Conservation (phyloP, 192 early-diverging fungal genomes). For the Coemansia sp. region DNA sequence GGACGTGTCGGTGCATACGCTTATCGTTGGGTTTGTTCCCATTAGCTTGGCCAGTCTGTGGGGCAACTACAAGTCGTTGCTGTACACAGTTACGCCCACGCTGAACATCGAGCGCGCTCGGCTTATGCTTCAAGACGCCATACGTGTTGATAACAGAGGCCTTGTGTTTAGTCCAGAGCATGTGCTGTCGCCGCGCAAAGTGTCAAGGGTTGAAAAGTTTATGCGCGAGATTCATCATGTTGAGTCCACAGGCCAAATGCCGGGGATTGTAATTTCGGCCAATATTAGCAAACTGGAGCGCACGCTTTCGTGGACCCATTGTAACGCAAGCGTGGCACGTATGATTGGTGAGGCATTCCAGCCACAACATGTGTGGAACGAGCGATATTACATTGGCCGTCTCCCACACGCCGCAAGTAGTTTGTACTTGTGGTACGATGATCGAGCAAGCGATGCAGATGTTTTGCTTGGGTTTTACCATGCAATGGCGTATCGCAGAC, state of each 20-base stretch:
- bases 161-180: slow-evolving; percentile 13
- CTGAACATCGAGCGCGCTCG: slow-evolving; percentile 36
- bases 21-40: slow-evolving; percentile 67
- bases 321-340: background rate
- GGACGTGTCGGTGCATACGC: slow-evolving; percentile 25
- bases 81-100: slow-evolving; percentile 37
- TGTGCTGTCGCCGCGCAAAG: slow-evolving; percentile 36
- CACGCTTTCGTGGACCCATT: too few species aligned
- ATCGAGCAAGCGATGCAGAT: slow-evolving; percentile 15
- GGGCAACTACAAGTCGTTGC: slow-evolving; percentile 65
- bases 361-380: background rate
- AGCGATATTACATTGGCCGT: slow-evolving; percentile 34
- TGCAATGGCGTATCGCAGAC: slow-evolving; percentile 16
- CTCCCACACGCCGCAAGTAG: slow-evolving; percentile 8
- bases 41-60: slow-evolving; percentile 70
- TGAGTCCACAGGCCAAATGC: slow-evolving; percentile 5
- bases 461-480: slow-evolving; percentile 39
- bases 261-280: slow-evolving; percentile 28
- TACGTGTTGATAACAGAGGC: background rate
- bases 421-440: slow-evolving; percentile 33
- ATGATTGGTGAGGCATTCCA: slow-evolving; percentile 28
- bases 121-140: slow-evolving; percentile 25
- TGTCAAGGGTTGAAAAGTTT: slow-evolving; percentile 32
- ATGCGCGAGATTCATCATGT: slow-evolving; percentile 31
- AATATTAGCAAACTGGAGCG: slow-evolving; percentile 9